phyloP scores from a whole-genome alignment of 345 rosid species.

The Passiflora organensis region DNA sequence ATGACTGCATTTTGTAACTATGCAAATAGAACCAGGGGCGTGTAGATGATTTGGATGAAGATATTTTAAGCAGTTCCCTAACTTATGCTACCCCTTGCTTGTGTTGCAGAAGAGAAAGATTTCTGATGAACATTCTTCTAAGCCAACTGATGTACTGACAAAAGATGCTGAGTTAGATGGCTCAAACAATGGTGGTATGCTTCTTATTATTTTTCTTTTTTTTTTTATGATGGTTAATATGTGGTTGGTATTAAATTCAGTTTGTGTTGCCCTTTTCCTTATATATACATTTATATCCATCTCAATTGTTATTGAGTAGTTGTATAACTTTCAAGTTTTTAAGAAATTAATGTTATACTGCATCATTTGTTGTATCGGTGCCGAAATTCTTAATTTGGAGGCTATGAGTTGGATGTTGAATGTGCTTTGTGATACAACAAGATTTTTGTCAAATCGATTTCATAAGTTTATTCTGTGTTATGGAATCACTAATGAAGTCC shows the following conservation, averaged over 20 bases:
- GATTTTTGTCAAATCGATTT: background rate
- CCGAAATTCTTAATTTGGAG: background rate
- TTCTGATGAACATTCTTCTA: conserved; percentile 34
- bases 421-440: background rate
- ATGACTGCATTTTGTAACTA: too few species aligned
- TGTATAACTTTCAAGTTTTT: too few species aligned
- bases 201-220: background rate
- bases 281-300: too few species aligned
- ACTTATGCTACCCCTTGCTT: conserved; percentile 1
- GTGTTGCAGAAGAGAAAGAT: conserved; percentile 50
- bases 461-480: background rate
- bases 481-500: background rate
- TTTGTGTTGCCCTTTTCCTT: background rate
- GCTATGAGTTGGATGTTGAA: background rate
- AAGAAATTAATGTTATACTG: background rate
- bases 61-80: background rate
- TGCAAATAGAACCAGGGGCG: too few species aligned
- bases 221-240: background rate
- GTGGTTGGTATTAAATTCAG: background rate
- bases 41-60: too few species aligned
- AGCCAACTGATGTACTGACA: conserved; percentile 51
- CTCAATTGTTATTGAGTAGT: too few species aligned
- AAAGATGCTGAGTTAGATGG: conserved; percentile 14
- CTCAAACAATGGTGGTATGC: conserved; percentile 33
- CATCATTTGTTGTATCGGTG: background rate